Percentiles rank a stretch among this genome's conserved stretches.
Evolutionary conservation across 23 red algal genomes (phyloP).

Genomic region (Chondrus crispus): DNA sequence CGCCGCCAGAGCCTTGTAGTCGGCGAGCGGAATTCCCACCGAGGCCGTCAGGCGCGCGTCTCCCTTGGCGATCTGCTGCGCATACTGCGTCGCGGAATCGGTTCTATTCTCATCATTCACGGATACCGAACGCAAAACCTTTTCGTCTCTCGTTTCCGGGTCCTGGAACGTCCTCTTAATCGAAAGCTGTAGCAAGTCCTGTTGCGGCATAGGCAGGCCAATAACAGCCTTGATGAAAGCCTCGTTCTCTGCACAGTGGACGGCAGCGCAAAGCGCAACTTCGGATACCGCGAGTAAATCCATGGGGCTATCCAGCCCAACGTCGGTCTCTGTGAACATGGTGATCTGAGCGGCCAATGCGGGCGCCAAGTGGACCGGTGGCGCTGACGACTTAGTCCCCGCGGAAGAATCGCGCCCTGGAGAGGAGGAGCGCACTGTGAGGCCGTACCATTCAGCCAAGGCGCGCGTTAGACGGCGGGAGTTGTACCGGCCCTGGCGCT

Average conservation of each 20-base stretch:
- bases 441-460: slow-evolving; percentile 15
- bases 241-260: slow-evolving; percentile 33
- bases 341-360: slow-evolving; percentile 9
- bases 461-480: slow-evolving; percentile 28
- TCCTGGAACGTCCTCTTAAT: slow-evolving; percentile 25
- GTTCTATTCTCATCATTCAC: slow-evolving; percentile 6
- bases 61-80: background rate
- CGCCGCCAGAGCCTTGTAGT: slow-evolving; percentile 54
- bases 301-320: background rate
- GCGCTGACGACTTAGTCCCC: background rate
- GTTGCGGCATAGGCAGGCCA: background rate
- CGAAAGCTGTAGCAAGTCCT: slow-evolving; percentile 28
- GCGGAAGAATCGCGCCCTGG: background rate
- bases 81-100: background rate
- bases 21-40: slow-evolving; percentile 9
- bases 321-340: background rate
- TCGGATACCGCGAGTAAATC: slow-evolving; percentile 33
- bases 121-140: background rate
- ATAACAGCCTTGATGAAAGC: slow-evolving; percentile 50
- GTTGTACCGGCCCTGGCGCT: slow-evolving; percentile 59
- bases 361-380: slow-evolving; percentile 7
- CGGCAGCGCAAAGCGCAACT: slow-evolving; percentile 42
- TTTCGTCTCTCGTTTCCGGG: background rate
- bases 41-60: background rate
- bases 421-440: background rate